phyloP scores from a whole-genome alignment of 495 filamentous ascomycete genomes.

The Penicillium coprophilum region DNA sequence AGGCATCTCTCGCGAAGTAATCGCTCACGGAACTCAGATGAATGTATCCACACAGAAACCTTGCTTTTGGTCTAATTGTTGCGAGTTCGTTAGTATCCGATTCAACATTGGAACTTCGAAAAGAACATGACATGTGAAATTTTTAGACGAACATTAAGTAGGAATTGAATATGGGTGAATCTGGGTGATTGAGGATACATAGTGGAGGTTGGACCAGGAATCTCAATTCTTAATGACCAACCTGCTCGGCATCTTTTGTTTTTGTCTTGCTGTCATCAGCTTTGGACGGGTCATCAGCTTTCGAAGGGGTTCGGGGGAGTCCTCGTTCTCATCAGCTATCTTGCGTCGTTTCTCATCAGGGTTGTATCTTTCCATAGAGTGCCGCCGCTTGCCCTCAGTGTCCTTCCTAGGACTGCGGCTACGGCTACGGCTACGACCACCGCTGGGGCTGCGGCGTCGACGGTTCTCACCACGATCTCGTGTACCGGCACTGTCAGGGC shows the following conservation, averaged over 20 bases:
- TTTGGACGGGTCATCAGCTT: constrained; percentile 17
- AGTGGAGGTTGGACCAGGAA: not conserved
- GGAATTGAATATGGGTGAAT: constrained; percentile 1
- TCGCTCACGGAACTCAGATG: constrained; percentile 62
- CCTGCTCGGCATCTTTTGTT: constrained; percentile 42
- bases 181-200: constrained; percentile 5
- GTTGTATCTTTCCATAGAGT: constrained; percentile 53
- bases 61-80: constrained; percentile 5
- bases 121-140: not conserved
- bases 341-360: constrained; percentile 51
- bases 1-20: constrained; percentile 68
- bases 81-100: constrained; percentile 13
- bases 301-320: constrained; percentile 40
- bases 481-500: constrained; percentile 40
- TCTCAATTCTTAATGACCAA: constrained; percentile 43
- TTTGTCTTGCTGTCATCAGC: constrained; percentile 26
- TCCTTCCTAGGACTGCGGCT: constrained; percentile 43
- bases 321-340: constrained; percentile 59
- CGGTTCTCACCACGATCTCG: constrained; percentile 26
- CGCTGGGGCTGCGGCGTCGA: constrained; percentile 27
- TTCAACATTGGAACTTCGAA: not conserved
- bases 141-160: constrained; percentile 5
- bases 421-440: constrained; percentile 30
- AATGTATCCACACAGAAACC: constrained; percentile 27
- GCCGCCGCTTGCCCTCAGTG: constrained; percentile 43